Conservation (phyloP, 2,329 filamentous ascomycete genomes). For the Zymoseptoria passerinii region DNA sequence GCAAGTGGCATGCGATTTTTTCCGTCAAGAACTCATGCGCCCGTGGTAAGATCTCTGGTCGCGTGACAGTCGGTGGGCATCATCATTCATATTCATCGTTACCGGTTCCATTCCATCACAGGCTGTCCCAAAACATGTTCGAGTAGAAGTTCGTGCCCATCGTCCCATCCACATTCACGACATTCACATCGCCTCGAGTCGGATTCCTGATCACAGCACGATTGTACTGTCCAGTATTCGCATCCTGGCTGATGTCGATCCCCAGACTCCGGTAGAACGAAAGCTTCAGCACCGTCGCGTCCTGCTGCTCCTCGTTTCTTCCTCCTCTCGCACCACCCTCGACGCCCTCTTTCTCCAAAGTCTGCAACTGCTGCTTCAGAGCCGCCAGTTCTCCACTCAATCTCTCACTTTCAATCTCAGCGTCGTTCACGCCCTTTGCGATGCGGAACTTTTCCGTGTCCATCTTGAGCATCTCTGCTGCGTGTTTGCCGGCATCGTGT, state of each 20-base stretch:
- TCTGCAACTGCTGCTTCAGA: constrained; percentile 64
- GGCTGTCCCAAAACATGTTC: constrained; percentile 89
- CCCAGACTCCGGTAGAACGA: constrained; percentile 87
- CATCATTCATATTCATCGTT: background rate
- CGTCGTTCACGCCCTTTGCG: constrained; percentile 81
- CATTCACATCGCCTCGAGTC: constrained; percentile 82
- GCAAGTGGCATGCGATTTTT: background rate
- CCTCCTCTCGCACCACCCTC: constrained; percentile 57
- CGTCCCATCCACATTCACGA: constrained; percentile 82
- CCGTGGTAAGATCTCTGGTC: background rate
- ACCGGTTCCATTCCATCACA: constrained; percentile 41
- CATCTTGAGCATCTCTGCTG: constrained; percentile 72
- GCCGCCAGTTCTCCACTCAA: constrained; percentile 69
- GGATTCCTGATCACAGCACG: constrained; percentile 80
- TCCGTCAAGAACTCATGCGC: background rate
- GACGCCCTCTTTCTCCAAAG: constrained; percentile 78
- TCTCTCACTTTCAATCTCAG: constrained; percentile 93
- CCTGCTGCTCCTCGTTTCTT: constrained; percentile 35
- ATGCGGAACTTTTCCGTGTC: constrained; percentile 92
- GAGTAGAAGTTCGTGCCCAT: constrained; percentile 88
- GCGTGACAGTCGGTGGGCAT: background rate
- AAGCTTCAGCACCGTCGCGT: constrained; percentile 58
- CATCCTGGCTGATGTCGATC: constrained; percentile 77
- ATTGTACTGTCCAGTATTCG: constrained; percentile 66
- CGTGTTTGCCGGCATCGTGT: constrained; percentile 73